Conservation (phyloP, 148 eudicot genomes). For the Persicaria tinctoria region DNA sequence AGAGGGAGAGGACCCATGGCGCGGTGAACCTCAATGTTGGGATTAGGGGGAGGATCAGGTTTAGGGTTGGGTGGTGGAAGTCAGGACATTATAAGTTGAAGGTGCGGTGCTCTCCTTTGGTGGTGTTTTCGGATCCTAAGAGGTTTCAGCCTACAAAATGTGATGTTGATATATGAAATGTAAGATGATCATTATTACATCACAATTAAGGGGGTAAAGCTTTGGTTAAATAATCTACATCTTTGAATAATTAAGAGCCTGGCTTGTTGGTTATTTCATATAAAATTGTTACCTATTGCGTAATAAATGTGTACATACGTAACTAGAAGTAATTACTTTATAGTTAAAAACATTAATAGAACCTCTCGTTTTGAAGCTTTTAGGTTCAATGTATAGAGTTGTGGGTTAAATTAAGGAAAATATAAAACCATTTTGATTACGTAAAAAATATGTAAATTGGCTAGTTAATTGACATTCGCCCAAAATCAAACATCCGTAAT, state of each 20-base stretch:
- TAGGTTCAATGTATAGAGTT: no score
- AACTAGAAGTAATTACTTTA: no score
- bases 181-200: background rate
- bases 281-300: no score
- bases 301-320: no score
- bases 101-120: slow-evolving; percentile 33
- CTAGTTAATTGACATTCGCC: no score
- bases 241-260: background rate
- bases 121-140: slow-evolving; percentile 27
- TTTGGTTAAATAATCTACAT: background rate
- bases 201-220: background rate
- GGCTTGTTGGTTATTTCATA: background rate
- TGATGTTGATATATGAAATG: slow-evolving; percentile 22
- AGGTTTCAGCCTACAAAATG: slow-evolving; percentile 25
- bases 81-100: slow-evolving; percentile 35
- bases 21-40: slow-evolving; percentile 34
- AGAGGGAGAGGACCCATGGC: slow-evolving; percentile 33
- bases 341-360: no score
- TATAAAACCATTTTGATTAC: no score
- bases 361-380: no score
- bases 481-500: no score
- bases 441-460: no score
- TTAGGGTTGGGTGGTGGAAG: slow-evolving; percentile 47
- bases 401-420: no score
- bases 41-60: slow-evolving; percentile 39